Conservation (phyloP, 805 yeast genomes). For the Metschnikowia lochheadii region DNA sequence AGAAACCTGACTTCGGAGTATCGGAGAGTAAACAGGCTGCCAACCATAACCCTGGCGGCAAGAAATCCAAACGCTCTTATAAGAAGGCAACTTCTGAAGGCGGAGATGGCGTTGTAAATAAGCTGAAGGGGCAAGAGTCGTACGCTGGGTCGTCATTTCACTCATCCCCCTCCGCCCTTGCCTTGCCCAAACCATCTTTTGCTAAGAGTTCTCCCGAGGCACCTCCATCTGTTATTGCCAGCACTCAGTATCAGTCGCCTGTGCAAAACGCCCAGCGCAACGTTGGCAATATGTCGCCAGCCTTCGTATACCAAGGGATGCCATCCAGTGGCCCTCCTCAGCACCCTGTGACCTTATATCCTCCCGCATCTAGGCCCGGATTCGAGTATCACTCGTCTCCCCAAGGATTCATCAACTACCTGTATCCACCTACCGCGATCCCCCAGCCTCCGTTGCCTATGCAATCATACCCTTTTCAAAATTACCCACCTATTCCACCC, state of each 20-base stretch:
- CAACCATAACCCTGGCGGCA: conserved; percentile 3
- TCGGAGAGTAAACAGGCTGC: conserved; percentile 9
- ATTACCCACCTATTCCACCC: conserved; percentile 14
- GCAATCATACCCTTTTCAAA: conserved; percentile 15
- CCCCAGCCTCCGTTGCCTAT: conserved; percentile 16
- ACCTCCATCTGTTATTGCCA: neutral
- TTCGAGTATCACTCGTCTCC: conserved; percentile 29
- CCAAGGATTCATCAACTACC: conserved; percentile 32
- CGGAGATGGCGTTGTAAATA: neutral
- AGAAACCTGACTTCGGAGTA: conserved; percentile 18
- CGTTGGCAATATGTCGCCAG: conserved; percentile 12
- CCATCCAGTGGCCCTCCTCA: conserved; percentile 21
- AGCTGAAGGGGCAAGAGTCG: conserved; percentile 20
- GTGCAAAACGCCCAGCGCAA: conserved; percentile 3
- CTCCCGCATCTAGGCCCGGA: conserved; percentile 25
- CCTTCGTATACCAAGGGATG: conserved; percentile 18
- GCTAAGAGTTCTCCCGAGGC: conserved; percentile 24
- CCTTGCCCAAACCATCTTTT: conserved; percentile 54
- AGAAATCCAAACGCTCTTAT: conserved; percentile 6
- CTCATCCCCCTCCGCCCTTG: conserved; percentile 52
- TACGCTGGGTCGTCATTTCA: conserved; percentile 58
- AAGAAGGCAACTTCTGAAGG: conserved; percentile 1
- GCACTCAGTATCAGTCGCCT: neutral
- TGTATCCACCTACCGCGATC: conserved; percentile 20
- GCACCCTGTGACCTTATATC: conserved; percentile 33